phyloP scores from a whole-genome alignment of 352 stramenopile species.

The Phytophthora ramorum region DNA sequence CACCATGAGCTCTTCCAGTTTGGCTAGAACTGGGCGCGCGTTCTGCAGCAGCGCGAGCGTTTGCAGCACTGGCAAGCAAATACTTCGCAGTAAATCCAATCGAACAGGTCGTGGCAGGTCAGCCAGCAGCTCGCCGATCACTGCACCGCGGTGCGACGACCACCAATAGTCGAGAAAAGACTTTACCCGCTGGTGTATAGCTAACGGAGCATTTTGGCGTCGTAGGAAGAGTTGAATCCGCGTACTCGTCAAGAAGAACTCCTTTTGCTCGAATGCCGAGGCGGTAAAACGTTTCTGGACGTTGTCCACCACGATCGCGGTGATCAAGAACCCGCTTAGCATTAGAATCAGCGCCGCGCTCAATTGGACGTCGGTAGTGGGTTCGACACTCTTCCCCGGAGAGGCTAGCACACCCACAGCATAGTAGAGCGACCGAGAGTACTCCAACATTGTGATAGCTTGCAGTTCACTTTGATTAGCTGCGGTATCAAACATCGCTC shows the following conservation, averaged over 20 bases:
- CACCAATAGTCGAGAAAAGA: constrained; percentile 73
- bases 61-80: constrained; percentile 51
- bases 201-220: constrained; percentile 50
- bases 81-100: constrained; percentile 48
- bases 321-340: constrained; percentile 46
- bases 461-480: constrained; percentile 14
- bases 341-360: constrained; percentile 48
- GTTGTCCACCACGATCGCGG: constrained; percentile 51
- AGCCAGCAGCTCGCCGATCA: constrained; percentile 48
- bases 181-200: constrained; percentile 57
- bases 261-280: constrained; percentile 58
- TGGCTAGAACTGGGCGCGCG: constrained; percentile 35
- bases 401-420: constrained; percentile 46
- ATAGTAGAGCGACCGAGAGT: constrained; percentile 48
- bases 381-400: constrained; percentile 50
- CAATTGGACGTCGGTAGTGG: constrained; percentile 41
- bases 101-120: constrained; percentile 54
- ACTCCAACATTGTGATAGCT: constrained; percentile 30
- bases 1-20: constrained; percentile 47
- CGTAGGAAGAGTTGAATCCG: constrained; percentile 59
- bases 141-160: constrained; percentile 58
- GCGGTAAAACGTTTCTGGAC: constrained; percentile 61
- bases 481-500: constrained; percentile 2
- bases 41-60: constrained; percentile 45
- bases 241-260: constrained; percentile 55